These are phyloP conservation scores for Aspergillus ruber DNA, from an alignment of 2,329 filamentous ascomycete species.

Conservation along the genomic window DNA sequence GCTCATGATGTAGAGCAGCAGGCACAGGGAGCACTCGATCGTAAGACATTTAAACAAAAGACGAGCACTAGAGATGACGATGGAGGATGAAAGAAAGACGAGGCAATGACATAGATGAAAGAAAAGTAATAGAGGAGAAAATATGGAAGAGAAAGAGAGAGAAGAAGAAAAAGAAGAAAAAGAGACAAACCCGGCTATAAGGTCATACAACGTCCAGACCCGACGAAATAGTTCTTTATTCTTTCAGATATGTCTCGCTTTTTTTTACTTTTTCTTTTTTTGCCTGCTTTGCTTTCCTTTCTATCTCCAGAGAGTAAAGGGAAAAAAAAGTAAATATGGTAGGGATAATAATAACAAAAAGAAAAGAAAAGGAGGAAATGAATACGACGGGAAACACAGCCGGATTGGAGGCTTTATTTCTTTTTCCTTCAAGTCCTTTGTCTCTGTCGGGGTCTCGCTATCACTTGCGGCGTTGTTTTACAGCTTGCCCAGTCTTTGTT, in stretches of 20 bases:
- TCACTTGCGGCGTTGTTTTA: too few species aligned
- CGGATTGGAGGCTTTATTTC: too few species aligned
- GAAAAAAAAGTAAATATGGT: neutral
- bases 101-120: slow-evolving; percentile 1
- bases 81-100: slow-evolving; percentile 7
- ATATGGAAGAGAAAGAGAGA: slow-evolving; percentile 10
- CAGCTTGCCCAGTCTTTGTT: too few species aligned
- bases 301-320: neutral
- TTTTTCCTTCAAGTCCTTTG: too few species aligned
- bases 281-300: slow-evolving; percentile 1
- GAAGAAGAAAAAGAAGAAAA: slow-evolving; percentile 5
- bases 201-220: too few species aligned
- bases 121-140: slow-evolving; percentile 5
- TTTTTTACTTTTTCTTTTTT: slow-evolving; percentile 8
- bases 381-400: too few species aligned
- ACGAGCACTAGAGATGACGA: slow-evolving; percentile 3
- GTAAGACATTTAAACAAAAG: slow-evolving; percentile 39
- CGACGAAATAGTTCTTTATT: too few species aligned
- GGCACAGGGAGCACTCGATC: slow-evolving; percentile 43
- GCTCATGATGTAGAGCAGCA: slow-evolving; percentile 36
- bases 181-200: neutral
- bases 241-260: slow-evolving; percentile 4
- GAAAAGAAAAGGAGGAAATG: neutral
- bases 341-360: neutral
- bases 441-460: too few species aligned